Evolutionary conservation across 352 stramenopile species (phyloP).

Genomic region (Pythium oligandrum): DNA sequence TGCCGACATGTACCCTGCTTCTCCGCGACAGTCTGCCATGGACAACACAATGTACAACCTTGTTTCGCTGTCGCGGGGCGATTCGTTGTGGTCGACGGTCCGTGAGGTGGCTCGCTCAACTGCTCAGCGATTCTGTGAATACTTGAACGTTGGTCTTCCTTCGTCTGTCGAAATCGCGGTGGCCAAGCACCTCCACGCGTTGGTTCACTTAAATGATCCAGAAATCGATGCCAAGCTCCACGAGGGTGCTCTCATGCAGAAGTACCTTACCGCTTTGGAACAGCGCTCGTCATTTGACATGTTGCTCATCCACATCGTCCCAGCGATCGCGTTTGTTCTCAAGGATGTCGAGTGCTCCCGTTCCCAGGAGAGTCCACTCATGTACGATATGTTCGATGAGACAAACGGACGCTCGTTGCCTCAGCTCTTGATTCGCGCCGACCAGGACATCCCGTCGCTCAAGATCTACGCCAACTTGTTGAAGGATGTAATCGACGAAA

Average conservation of each 20-base stretch:
- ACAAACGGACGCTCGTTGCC: conserved; percentile 48
- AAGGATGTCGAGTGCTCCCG: conserved; percentile 60
- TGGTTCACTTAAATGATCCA: conserved; percentile 64
- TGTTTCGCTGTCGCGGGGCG: conserved; percentile 41
- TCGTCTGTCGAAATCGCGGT: conserved; percentile 79
- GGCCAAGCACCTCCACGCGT: conserved; percentile 76
- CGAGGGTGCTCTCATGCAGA: conserved; percentile 45
- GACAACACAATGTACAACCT: conserved; percentile 84
- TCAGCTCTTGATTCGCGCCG: conserved; percentile 50
- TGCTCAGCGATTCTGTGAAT: conserved; percentile 36
- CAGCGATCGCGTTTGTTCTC: conserved; percentile 73
- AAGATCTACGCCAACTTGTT: conserved; percentile 75
- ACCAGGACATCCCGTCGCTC: conserved; percentile 57
- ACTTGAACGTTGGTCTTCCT: conserved; percentile 62
- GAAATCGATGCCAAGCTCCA: conserved; percentile 64
- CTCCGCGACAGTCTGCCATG: conserved; percentile 43
- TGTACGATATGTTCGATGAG: conserved; percentile 64
- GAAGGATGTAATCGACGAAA: conserved; percentile 73
- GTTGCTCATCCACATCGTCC: conserved; percentile 83
- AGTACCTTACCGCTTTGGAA: conserved; percentile 65
- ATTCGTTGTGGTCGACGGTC: conserved; percentile 59
- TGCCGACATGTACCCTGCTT: conserved; percentile 44
- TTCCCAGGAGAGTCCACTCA: conserved; percentile 65
- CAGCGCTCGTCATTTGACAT: conserved; percentile 76
- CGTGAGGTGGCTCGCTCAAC: conserved; percentile 39